Evolutionary conservation across 768 basidiomycete genomes (phyloP), one percentile per base, ranked within the genome.

Genomic region (Plicaturopsis crispa): DNA sequence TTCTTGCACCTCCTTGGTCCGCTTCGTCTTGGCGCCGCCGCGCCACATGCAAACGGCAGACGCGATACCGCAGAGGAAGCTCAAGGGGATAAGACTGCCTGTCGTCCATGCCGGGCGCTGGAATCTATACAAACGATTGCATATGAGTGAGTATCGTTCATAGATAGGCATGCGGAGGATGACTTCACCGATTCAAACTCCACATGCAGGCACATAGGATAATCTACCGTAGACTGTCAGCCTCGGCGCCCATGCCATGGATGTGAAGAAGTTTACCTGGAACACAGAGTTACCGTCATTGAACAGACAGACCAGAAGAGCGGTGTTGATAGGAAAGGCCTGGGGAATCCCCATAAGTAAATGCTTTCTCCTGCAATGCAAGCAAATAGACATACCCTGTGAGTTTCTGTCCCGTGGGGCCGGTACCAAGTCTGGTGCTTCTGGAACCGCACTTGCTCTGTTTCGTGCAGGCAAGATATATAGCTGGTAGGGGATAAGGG

Each of bases 341-440:
- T 83, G 44, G 23, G 35, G 30, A 44, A 34, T 8, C 8, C 8
- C 14, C 10, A 8, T 28, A 28, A 14, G 14, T 8, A 28, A 8
- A 28, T 28, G 26, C 26, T 8, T 8, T 28, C 14, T 8, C 26
- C 26, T 8, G 26, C 10, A 28, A 24, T 33, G 22, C 6, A 17
- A 20, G 41, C 30, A 40, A 24, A 24, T n/a, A n/a, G n/a, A 47
- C 70, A 46, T 48, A 80, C 82, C 42, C 80, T 60, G 49, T 84
- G 88, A 0, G 88, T 88, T 42, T 78, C 79, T 10, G 85, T 88
- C 14, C 84, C 84, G 55, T 92, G 88, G 5, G 88, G 75, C 36
- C 83, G 65, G 59, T 90, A 92, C 88, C 87, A 92, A 1, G 86
- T 88, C 59, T 87, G 78, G 30, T 72, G 73, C 44, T 77, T 65